Conservation (phyloP, 169 alveolate genomes). For the Sarcocystis neurona region DNA sequence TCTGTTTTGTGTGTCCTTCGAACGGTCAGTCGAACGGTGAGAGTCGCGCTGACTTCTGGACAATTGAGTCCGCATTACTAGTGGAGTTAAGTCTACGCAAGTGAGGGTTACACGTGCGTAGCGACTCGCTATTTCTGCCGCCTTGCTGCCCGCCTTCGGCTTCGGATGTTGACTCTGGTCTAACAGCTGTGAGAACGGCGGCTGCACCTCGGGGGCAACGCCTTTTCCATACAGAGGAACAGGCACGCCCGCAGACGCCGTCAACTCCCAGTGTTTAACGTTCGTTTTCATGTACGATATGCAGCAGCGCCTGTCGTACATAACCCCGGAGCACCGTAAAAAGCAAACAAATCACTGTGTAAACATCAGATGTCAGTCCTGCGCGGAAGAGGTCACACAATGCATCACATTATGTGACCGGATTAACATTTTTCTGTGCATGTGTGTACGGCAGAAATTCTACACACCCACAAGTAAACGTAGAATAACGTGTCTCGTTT, state of each 20-base stretch:
- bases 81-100: background rate
- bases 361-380: background rate
- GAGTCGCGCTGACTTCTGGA: background rate
- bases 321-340: background rate
- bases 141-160: conserved; percentile 7
- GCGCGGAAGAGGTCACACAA: background rate
- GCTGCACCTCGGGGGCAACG: background rate
- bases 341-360: background rate
- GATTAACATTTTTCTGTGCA: background rate
- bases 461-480: background rate
- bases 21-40: too few species aligned
- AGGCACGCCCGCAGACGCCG: background rate
- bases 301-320: background rate
- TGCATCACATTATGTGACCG: background rate
- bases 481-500: background rate
- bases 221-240: conserved; percentile 19
- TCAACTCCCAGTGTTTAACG: conserved; percentile 5
- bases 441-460: background rate
- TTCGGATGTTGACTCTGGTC: background rate
- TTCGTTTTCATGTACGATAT: background rate
- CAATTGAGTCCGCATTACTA: background rate
- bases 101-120: background rate
- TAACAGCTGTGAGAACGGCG: background rate
- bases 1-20: too few species aligned
- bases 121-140: background rate